These are phyloP conservation scores for Yamadazyma siamensis DNA, from an alignment of 1,139 yeast genomes.

Conservation along the genomic window DNA sequence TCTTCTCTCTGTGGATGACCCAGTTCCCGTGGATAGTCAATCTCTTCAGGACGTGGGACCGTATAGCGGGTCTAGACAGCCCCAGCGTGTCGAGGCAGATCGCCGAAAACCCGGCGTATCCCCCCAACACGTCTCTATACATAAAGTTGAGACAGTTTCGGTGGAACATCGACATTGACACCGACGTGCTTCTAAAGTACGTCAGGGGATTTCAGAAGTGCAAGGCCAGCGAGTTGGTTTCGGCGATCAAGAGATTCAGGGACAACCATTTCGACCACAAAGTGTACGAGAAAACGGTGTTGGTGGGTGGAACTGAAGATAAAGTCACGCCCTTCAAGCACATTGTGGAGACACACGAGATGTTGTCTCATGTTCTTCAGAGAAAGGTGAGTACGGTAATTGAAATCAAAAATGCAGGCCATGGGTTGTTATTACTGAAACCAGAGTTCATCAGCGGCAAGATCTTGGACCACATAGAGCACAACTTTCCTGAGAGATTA, in stretches of 20 bases:
- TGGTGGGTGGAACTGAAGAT: slow-evolving; percentile 61
- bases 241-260: slow-evolving; percentile 35
- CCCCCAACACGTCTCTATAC: slow-evolving; percentile 28
- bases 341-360: slow-evolving; percentile 23
- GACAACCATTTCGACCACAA: slow-evolving; percentile 28
- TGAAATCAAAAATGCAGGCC: slow-evolving; percentile 58
- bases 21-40: slow-evolving; percentile 52
- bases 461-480: slow-evolving; percentile 56
- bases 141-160: slow-evolving; percentile 58
- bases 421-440: slow-evolving; percentile 58
- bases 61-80: slow-evolving; percentile 61
- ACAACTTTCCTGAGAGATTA: slow-evolving; percentile 44
- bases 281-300: slow-evolving; percentile 41
- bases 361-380: slow-evolving; percentile 23
- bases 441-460: slow-evolving; percentile 67
- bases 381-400: slow-evolving; percentile 31
- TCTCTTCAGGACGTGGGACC: slow-evolving; percentile 54
- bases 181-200: slow-evolving; percentile 52
- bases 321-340: slow-evolving; percentile 47
- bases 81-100: slow-evolving; percentile 52
- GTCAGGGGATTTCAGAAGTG: slow-evolving; percentile 47
- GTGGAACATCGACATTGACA: slow-evolving; percentile 67
- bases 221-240: slow-evolving; percentile 39
- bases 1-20: slow-evolving; percentile 25
- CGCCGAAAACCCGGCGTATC: slow-evolving; percentile 28